Percentiles rank a stretch among this genome's conserved stretches.
Evolutionary conservation across 108 stramenopile genomes (phyloP).

Genomic region (Cylindrotheca closterium): DNA sequence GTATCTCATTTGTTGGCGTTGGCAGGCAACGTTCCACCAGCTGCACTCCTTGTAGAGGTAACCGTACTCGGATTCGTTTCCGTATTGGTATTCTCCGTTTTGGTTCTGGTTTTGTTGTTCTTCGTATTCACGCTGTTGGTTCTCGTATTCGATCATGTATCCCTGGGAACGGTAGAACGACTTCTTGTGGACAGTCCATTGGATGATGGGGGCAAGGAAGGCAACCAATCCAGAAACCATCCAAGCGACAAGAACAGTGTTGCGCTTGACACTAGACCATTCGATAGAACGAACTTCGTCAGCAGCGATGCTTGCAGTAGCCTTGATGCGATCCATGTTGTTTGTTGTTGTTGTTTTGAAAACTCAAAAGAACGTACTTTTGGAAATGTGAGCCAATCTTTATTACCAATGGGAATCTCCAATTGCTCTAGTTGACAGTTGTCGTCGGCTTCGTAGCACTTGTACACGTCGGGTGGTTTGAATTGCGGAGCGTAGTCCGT

Average conservation of each 20-base stretch:
- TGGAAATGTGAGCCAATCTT: too few relatives aligned
- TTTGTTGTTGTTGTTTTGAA: neutral
- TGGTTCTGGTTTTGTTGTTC: slow-evolving; percentile 36
- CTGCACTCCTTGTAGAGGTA: slow-evolving; percentile 24
- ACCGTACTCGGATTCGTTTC: slow-evolving; percentile 1
- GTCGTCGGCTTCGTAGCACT: neutral
- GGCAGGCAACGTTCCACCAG: slow-evolving; percentile 21
- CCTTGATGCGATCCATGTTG: neutral
- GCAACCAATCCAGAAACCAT: neutral
- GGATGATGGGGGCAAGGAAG: neutral
- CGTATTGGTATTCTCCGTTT: slow-evolving; percentile 16
- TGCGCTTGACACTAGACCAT: neutral
- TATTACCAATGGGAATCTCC: too few relatives aligned
- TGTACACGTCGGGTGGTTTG: neutral
- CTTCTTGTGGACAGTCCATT: neutral
- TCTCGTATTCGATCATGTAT: slow-evolving; percentile 23
- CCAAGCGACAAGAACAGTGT: neutral
- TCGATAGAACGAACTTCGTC: neutral
- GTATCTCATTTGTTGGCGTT: slow-evolving; percentile 44
- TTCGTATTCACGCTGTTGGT: slow-evolving; percentile 46
- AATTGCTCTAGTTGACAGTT: neutral
- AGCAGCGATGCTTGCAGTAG: neutral
- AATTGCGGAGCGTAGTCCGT: neutral
- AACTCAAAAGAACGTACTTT: neutral
- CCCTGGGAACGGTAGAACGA: neutral